Base-by-base conservation (phyloP, 768 basidiomycete genomes). In the Amanita molliuscula region DNA sequence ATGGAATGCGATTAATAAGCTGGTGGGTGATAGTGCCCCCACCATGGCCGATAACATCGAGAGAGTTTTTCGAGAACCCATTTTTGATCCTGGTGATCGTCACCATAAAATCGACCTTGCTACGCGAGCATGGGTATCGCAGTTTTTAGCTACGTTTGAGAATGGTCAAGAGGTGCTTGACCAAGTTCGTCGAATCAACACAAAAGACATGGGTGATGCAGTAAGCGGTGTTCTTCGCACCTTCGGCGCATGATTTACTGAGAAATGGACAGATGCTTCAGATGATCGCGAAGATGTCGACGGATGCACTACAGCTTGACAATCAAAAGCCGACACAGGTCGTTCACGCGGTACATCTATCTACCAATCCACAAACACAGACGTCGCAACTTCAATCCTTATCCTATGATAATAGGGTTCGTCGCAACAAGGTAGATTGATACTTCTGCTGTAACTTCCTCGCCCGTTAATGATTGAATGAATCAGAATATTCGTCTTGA, bases 111-210 rank as follows among this genome's bases (percentile, higher is more conserved):
- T 60, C 5, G 69, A 75, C 44, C 60, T 75, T 8, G 68, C 66
- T 11, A 64, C 65, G 54, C 66, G 75, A 1, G 75, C 76, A 1
- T 79, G 76, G 76, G 59, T 76, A 3, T 71, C 76, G 0, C 70
- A 74, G 25, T 75, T 72, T 48, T 52, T 82, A 5, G 60, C 71
- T 2, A 61, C 55, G 1, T 67, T 71, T 48, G 63, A 64, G 5
- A 69, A 72, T 45, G 74, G 74, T 18, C 65, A 64, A 37, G 68
- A 65, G 47, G 62, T 63, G 3, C 73, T 79, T 50, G 66, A 62
- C 0, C 67, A 67, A 18, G 74, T 74, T 1, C 55, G 54, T 2
- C 66, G 62, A 52, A 73, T 82, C 20, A 63, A 81, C 54, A 77
- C 77, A 1, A 52, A 52, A 6, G 67, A 68, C 9, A 55, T 74